A percentile compares a stretch with the other conserved stretches of the same genome.
phyloP scores from a whole-genome alignment of 2,329 filamentous ascomycete genomes.

The Diplodia scrobiculata region DNA sequence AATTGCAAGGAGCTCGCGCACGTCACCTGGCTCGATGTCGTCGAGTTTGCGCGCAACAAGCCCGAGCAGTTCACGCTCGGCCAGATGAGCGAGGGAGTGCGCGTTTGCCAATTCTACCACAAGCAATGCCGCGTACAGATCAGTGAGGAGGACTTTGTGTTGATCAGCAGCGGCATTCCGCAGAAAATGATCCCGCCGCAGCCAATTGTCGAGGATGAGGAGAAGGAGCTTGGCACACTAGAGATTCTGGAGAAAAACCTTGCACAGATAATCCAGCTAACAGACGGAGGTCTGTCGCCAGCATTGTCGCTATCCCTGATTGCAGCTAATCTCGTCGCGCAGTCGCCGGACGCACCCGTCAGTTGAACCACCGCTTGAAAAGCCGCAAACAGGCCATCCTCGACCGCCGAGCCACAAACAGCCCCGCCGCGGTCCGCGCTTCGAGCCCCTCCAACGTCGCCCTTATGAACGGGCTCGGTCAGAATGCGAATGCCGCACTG shows the following conservation, averaged over 20 bases:
- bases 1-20: constrained; percentile 62
- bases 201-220: constrained; percentile 81
- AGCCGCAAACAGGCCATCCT: constrained; percentile 73
- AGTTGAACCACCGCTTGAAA: constrained; percentile 78
- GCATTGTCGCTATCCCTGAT: background rate
- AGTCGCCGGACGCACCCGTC: constrained; percentile 70
- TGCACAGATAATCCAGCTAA: constrained; percentile 73
- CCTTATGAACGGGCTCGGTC: constrained; percentile 44
- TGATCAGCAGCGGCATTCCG: constrained; percentile 79
- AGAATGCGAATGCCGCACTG: constrained; percentile 41
- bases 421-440: constrained; percentile 42
- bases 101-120: constrained; percentile 78
- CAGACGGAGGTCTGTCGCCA: constrained; percentile 64
- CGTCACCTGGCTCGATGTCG: constrained; percentile 82
- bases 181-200: constrained; percentile 80
- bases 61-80: constrained; percentile 75
- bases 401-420: constrained; percentile 60
- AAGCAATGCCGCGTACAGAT: constrained; percentile 83
- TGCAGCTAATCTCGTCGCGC: constrained; percentile 31
- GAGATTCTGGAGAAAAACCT: constrained; percentile 81
- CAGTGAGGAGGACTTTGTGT: constrained; percentile 80
- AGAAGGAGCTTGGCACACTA: constrained; percentile 78
- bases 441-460: constrained; percentile 48
- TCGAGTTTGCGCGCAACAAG: constrained; percentile 79
- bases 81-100: constrained; percentile 66